Percentiles rank a stretch among this genome's conserved stretches.
These are phyloP conservation scores for Mycena capillaripes DNA, from an alignment of 768 basidiomycete genomes.

Conservation along the genomic window DNA sequence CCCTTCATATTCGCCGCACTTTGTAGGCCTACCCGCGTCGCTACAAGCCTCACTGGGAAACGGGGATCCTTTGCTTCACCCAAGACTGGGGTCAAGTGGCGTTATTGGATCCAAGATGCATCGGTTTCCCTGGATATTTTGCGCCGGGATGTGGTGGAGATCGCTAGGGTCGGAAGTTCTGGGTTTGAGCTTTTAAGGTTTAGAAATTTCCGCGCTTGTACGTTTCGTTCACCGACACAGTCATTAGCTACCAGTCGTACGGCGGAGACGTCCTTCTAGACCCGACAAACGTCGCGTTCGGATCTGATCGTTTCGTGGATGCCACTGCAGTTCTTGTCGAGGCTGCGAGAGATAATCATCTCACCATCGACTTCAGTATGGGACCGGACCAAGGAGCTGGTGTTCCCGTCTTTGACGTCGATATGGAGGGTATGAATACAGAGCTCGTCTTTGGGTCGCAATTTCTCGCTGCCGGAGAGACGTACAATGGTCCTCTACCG, in stretches of 20 bases:
- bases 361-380: conserved; percentile 35
- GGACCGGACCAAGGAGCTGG: conserved; percentile 36
- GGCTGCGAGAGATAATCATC: conserved; percentile 27
- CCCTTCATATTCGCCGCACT: conserved; percentile 6
- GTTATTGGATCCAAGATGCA: conserved; percentile 35
- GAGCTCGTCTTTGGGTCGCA: conserved; percentile 36
- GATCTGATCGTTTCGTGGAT: conserved; percentile 31
- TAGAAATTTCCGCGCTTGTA: too few species aligned
- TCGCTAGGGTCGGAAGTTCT: conserved; percentile 27
- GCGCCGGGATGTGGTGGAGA: conserved; percentile 27
- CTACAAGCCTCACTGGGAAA: conserved; percentile 7
- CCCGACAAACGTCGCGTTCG: conserved; percentile 35
- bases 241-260: conserved; percentile 23
- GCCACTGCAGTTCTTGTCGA: conserved; percentile 22
- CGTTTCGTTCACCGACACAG: not conserved
- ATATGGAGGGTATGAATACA: conserved; percentile 37
- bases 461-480: conserved; percentile 26
- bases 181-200: conserved; percentile 35
- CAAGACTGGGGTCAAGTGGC: conserved; percentile 26
- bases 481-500: conserved; percentile 25
- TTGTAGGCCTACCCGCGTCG: not conserved
- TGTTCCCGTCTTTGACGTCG: conserved; percentile 33
- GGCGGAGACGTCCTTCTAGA: conserved; percentile 29
- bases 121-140: conserved; percentile 19
- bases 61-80: conserved; percentile 16